Evolutionary conservation across 2,329 filamentous ascomycete genomes (phyloP).

Genomic region (Ceratocystiopsis minuta): DNA sequence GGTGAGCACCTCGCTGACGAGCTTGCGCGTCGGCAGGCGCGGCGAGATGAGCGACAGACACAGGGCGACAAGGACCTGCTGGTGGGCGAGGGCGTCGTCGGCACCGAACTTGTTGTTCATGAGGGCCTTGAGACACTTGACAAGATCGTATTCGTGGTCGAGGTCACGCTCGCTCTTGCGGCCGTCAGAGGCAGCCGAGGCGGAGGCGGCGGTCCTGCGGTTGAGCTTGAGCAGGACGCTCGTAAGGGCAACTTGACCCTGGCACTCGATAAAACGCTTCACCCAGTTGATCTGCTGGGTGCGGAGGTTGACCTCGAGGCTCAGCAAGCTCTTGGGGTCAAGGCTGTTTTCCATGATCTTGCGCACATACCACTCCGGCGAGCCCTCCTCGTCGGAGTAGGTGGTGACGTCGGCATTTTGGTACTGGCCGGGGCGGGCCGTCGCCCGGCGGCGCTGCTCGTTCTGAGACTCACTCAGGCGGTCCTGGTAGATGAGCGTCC

Average conservation of each 20-base stretch:
- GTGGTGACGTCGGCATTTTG: constrained; percentile 52
- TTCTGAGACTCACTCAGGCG: constrained; percentile 84
- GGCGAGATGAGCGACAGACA: constrained; percentile 76
- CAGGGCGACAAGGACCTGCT: constrained; percentile 76
- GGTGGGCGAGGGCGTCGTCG: constrained; percentile 80
- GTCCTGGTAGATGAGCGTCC: constrained; percentile 93
- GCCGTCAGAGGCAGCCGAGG: constrained; percentile 40
- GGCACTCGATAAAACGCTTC: constrained; percentile 86
- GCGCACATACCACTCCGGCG: constrained; percentile 94
- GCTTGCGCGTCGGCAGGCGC: constrained; percentile 75
- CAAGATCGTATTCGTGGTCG: constrained; percentile 88
- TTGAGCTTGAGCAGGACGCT: constrained; percentile 91
- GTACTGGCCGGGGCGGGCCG: constrained; percentile 53
- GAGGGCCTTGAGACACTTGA: constrained; percentile 90
- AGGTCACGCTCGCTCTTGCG: constrained; percentile 55
- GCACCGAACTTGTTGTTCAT: constrained; percentile 99
- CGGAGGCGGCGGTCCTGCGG: constrained; percentile 51
- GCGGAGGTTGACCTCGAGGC: constrained; percentile 80
- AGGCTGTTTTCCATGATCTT: constrained; percentile 94
- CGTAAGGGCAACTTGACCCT: constrained; percentile 89
- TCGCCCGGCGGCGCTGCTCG: constrained; percentile 72
- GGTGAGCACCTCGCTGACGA: constrained; percentile 89
- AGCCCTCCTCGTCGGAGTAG: constrained; percentile 82
- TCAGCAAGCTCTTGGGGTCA: constrained; percentile 77
- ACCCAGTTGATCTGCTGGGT: constrained; percentile 98